These are phyloP conservation scores for Calycina marina DNA, from an alignment of 2,329 filamentous ascomycete genomes.

Conservation along the genomic window DNA sequence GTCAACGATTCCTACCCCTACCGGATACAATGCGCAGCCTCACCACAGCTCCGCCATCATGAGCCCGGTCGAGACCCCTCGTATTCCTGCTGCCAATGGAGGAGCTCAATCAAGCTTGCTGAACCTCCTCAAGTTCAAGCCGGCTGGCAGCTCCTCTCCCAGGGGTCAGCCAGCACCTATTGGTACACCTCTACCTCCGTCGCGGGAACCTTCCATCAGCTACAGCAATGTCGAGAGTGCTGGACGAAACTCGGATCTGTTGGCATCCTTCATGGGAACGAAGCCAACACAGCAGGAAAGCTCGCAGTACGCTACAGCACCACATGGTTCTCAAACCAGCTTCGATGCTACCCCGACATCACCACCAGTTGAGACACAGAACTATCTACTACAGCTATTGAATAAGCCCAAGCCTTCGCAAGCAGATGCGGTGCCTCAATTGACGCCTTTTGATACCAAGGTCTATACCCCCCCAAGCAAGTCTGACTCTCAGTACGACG, in stretches of 20 bases:
- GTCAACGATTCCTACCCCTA: slow-evolving; percentile 42
- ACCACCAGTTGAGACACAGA: slow-evolving; percentile 57
- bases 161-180: slow-evolving; percentile 16
- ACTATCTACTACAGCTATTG: slow-evolving; percentile 73
- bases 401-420: slow-evolving; percentile 61
- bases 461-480: slow-evolving; percentile 26
- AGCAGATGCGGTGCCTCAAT: slow-evolving; percentile 26
- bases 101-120: slow-evolving; percentile 36
- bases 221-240: slow-evolving; percentile 12
- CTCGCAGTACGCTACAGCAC: slow-evolving; percentile 11
- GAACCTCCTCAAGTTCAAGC: slow-evolving; percentile 48
- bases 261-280: slow-evolving; percentile 20
- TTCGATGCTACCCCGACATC: slow-evolving; percentile 32
- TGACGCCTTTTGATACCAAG: slow-evolving; percentile 17
- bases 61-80: slow-evolving; percentile 35
- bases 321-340: slow-evolving; percentile 11
- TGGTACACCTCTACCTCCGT: slow-evolving; percentile 18
- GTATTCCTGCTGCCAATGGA: slow-evolving; percentile 23
- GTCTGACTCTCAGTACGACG: slow-evolving; percentile 20
- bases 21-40: slow-evolving; percentile 35
- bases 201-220: slow-evolving; percentile 15
- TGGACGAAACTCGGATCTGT: slow-evolving; percentile 16
- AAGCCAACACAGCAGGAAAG: slow-evolving; percentile 14
- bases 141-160: slow-evolving; percentile 19
- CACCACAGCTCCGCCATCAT: slow-evolving; percentile 42